phyloP scores from a whole-genome alignment of 805 yeast species.

The Candida vartiovaarae region DNA sequence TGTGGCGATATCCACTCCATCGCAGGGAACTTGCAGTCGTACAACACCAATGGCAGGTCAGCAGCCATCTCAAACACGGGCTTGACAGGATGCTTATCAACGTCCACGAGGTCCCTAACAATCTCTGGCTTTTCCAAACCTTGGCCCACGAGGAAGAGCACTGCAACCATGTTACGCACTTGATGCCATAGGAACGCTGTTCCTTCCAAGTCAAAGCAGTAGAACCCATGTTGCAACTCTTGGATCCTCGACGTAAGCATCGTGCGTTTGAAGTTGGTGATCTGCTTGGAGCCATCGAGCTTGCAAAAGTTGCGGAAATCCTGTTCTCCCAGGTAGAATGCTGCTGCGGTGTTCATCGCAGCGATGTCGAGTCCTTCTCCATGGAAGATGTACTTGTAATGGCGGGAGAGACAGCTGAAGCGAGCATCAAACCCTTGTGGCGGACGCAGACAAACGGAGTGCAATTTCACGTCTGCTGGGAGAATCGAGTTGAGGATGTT shows the following conservation, averaged over 20 bases:
- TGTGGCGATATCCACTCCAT: slow-evolving; percentile 52
- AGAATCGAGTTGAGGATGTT: slow-evolving; percentile 66
- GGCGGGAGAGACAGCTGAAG: slow-evolving; percentile 81
- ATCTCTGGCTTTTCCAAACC: slow-evolving; percentile 54
- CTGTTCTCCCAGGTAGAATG: slow-evolving; percentile 58
- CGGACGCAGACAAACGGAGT: slow-evolving; percentile 76
- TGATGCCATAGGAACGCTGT: slow-evolving; percentile 97
- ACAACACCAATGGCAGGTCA: slow-evolving; percentile 80
- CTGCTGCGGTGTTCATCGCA: slow-evolving; percentile 64
- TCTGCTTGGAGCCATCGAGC: slow-evolving; percentile 89
- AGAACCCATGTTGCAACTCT: slow-evolving; percentile 35
- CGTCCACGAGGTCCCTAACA: slow-evolving; percentile 52
- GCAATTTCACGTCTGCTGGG: slow-evolving; percentile 79
- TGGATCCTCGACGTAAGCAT: slow-evolving; percentile 48
- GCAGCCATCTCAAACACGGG: slow-evolving; percentile 87
- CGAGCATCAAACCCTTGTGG: slow-evolving; percentile 85
- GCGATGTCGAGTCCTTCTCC: slow-evolving; percentile 49
- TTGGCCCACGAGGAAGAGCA: slow-evolving; percentile 76
- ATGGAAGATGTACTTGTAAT: slow-evolving; percentile 75
- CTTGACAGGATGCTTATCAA: slow-evolving; percentile 48
- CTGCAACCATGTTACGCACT: slow-evolving; percentile 91
- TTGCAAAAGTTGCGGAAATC: slow-evolving; percentile 95
- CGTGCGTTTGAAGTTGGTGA: slow-evolving; percentile 65
- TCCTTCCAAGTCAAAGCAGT: slow-evolving; percentile 73
- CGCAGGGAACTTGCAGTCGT: slow-evolving; percentile 68